Percentiles rank a stretch among this genome's conserved stretches.
Evolutionary conservation across 2,329 filamentous ascomycete genomes (phyloP).

Genomic region (Hypomyces perniciosus): DNA sequence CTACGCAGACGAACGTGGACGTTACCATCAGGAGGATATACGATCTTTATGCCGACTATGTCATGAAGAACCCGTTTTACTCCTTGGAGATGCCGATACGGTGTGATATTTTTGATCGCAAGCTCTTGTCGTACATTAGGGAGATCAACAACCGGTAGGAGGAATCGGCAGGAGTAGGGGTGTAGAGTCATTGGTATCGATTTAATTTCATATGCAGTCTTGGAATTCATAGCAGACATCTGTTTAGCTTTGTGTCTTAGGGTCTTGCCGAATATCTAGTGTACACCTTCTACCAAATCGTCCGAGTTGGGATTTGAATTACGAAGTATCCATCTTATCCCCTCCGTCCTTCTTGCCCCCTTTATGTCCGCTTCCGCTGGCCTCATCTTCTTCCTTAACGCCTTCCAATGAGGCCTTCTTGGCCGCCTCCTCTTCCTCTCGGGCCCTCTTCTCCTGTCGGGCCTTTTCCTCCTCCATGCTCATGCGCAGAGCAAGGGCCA

Average conservation of each 20-base stretch:
- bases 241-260: conserved; percentile 7
- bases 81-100: conserved; percentile 95
- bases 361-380: conserved; percentile 39
- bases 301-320: conserved; percentile 25
- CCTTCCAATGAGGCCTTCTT: conserved; percentile 72
- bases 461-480: conserved; percentile 98
- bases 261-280: conserved; percentile 20
- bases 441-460: conserved; percentile 77
- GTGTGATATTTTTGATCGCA: conserved; percentile 91
- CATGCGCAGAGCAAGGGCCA: conserved; percentile 92
- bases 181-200: no score
- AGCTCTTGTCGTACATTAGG: conserved; percentile 73
- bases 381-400: conserved; percentile 74
- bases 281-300: conserved; percentile 30
- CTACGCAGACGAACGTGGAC: conserved; percentile 80
- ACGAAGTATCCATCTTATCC: conserved; percentile 88
- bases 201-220: conserved; percentile 4
- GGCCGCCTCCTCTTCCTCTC: conserved; percentile 65
- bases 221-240: conserved; percentile 9
- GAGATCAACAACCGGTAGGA: conserved; percentile 55
- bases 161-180: not conserved
- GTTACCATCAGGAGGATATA: conserved; percentile 79
- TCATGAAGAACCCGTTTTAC: conserved; percentile 99
- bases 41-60: conserved; percentile 91
- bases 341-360: conserved; percentile 42